These are phyloP conservation scores for Fusarium ambrosium DNA, from an alignment of 2,329 filamentous ascomycete genomes.

Conservation along the genomic window DNA sequence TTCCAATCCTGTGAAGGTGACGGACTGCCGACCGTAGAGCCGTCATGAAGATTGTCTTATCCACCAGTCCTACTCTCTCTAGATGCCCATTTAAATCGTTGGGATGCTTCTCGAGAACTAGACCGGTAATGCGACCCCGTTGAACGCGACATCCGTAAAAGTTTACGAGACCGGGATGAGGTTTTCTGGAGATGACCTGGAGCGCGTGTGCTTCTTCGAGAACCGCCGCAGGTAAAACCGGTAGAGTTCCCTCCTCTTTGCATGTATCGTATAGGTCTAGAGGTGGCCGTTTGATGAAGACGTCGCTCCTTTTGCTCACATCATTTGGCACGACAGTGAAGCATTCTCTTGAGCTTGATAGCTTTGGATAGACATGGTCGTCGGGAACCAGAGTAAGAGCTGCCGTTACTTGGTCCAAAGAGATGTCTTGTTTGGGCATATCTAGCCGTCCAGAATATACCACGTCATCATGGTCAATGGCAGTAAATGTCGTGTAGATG, in stretches of 20 bases:
- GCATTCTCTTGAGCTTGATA: not conserved
- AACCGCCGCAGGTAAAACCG: not conserved
- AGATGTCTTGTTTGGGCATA: not conserved
- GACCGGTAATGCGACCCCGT: not conserved
- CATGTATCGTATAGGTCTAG: not conserved
- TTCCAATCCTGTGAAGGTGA: not conserved
- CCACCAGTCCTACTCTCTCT: not conserved
- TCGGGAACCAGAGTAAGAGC: constrained; percentile 1
- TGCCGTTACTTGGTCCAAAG: not conserved
- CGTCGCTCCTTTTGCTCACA: not conserved
- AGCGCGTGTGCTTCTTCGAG: constrained; percentile 7
- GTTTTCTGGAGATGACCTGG: not conserved
- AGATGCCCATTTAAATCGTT: not conserved
- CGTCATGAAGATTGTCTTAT: not conserved
- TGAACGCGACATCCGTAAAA: constrained; percentile 2
- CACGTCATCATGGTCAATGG: constrained; percentile 3
- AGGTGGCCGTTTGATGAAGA: constrained; percentile 1
- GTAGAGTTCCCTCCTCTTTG: not conserved
- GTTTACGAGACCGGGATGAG: constrained; percentile 7
- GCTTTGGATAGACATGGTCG: not conserved
- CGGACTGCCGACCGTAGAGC: constrained; percentile 1
- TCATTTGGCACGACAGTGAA: constrained; percentile 2
- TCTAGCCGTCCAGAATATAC: constrained; percentile 1
- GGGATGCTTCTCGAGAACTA: constrained; percentile 1
- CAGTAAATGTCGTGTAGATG: not conserved